Base-by-base conservation (phyloP, 805 yeast genomes). In the Saccharomyces jurei region DNA sequence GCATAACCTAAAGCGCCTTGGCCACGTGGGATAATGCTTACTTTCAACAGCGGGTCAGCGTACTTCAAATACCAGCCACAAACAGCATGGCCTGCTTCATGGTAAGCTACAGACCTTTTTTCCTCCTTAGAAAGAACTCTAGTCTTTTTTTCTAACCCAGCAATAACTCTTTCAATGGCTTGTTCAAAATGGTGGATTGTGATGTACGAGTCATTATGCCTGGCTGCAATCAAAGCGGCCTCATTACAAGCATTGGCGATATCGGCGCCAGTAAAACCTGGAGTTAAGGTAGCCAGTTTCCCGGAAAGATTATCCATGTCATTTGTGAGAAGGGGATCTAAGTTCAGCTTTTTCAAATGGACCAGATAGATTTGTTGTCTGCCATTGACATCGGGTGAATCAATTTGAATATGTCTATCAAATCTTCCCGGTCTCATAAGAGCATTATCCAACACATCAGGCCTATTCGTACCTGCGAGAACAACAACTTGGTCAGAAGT, bases 1-100 rank as follows among this genome's bases (percentile, higher is more conserved):
- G 97, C 97, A 69, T 91, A 90, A n/a, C 97, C 97, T 54, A 90
- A 75, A 13, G 96, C 96, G 51, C 96, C 96, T 70, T 87, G 88
- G 25, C 97, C 97, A 71, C 96, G 82, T 54, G 97, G 97, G 58
- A 90, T 88, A 61, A 90, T 90, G 22, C 96, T 86, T n/a, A 90
- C 97, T 71, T 90, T 90, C 56, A 91, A 80, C 56, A 90, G 74
- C 6, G 97, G 97, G 69, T 90, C 96, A 10, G 97, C 97, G 73
- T 74, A 83, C 72, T 83, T 81, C 66, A 90, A 77, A 67, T 76
- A 89, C 97, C 97, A 91, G 25, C 97, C 97, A 72, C 96, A 87
- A 50, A 90, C 86, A 3, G 97, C 97, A 70, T 90, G 97, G 0
- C 97, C 97, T 1, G 97, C 97, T 73, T 90, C 97, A 71, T 90